Base-by-base conservation (phyloP, 352 stramenopile species). In the Globisporangium viniferum region DNA sequence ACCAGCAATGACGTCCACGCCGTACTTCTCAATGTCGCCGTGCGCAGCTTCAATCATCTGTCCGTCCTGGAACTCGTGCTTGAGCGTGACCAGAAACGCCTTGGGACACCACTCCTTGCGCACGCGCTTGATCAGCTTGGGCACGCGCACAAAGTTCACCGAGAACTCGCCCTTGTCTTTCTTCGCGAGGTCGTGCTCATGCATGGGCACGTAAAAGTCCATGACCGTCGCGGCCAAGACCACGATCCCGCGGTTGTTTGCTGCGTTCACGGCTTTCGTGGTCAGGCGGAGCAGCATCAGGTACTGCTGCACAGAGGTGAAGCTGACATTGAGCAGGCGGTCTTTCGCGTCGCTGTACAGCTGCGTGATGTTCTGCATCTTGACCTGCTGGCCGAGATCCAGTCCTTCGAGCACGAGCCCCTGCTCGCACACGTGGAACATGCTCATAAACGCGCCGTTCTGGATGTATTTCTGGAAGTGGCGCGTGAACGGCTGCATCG, bases 381-480 rank as follows among this genome's bases (percentile, higher is more conserved):
- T 80, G 72, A 84, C 51, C 67, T 88, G 81, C 72, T 94, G 85
- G 9, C 64, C 68, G 6, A 84, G 67, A 54, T 91, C 81, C 20
- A 93, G 69, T n/a, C 83, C 84, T 49, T 90, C 83, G 60, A 93
- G 67, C 64, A 86, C 79, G 31, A 91, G 70, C 10, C 84, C 75
- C 6, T 88, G 75, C 54, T 89, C 73, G 31, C 81, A 72, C 66
- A 90, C 62, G 44, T 79, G 74, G 49, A 93, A 86, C 86, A 95
- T 93, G 62, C 85, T 76, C 79, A 95, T 90, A 66, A 95, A 93
- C 49, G 81, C 83, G 58, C 84, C 87, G 39, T 90, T 90, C 61
- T 87, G 75, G 31, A 95, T 90, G 70, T 88, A 93, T 73, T 86
- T 86, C 56, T 92, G 81, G 65, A 95, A 94, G 61, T 95, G 86